phyloP scores from a whole-genome alignment of 208 protist species.

The Crithidia brevicula region DNA sequence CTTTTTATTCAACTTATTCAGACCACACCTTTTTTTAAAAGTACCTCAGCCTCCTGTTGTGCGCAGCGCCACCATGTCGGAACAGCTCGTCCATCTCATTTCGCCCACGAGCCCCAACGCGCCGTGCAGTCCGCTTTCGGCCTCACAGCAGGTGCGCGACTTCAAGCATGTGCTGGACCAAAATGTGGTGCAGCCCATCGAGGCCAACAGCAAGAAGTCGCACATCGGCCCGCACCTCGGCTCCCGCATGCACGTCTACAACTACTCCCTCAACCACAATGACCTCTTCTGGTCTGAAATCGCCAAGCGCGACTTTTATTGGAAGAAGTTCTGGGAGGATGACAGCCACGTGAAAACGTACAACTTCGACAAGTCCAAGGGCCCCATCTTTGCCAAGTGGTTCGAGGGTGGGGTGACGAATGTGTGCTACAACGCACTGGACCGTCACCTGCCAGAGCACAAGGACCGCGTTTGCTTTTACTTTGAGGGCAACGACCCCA shows the following conservation, averaged over 20 bases:
- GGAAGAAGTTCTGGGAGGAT: slow-evolving; percentile 62
- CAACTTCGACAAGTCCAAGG: slow-evolving; percentile 83
- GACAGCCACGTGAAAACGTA: slow-evolving; percentile 62
- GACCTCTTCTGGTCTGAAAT: slow-evolving; percentile 69
- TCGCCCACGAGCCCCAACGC: slow-evolving; percentile 2
- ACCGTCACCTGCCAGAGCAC: slow-evolving; percentile 76
- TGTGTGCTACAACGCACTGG: slow-evolving; percentile 93
- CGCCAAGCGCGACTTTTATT: slow-evolving; percentile 71
- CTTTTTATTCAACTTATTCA: too few relatives aligned
- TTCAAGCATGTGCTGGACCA: slow-evolving; percentile 11
- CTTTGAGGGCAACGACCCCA: slow-evolving; percentile 87
- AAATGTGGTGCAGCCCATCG: not conserved
- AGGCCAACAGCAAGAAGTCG: slow-evolving; percentile 37
- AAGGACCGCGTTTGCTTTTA: slow-evolving; percentile 85
- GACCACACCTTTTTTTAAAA: too few relatives aligned
- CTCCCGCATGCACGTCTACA: slow-evolving; percentile 68
- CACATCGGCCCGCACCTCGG: slow-evolving; percentile 42
- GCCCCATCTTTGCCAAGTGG: slow-evolving; percentile 75
- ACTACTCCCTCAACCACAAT: slow-evolving; percentile 64
- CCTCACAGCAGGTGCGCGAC: slow-evolving; percentile 18
- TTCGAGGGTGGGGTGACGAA: slow-evolving; percentile 84
- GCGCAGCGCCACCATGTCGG: slow-evolving; percentile 1
- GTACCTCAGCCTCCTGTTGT: too few relatives aligned
- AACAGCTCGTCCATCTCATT: not conserved
- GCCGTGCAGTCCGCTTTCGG: slow-evolving; percentile 9